Evolutionary conservation across 768 basidiomycete genomes (phyloP), one percentile per base, ranked within the genome.

Genomic region (Trametes villosa): DNA sequence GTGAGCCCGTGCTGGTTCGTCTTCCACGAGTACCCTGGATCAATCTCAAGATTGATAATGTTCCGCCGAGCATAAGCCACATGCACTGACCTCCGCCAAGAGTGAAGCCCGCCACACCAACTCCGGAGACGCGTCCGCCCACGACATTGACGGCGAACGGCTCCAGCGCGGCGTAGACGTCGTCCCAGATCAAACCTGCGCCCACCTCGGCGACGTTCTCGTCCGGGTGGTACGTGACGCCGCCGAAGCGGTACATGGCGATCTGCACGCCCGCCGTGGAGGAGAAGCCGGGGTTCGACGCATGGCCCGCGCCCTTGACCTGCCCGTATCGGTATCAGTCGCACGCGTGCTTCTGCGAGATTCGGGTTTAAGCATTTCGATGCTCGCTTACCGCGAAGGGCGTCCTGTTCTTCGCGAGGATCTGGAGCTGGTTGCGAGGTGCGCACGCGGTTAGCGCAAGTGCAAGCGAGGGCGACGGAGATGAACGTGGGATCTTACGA

Each of bases 1-100:
- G 83, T 81, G 50, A 90, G 62, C 13, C 87, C 87, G 60, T 81
- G 75, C 56, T 87, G 83, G 59, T 88, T 87, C 0, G 83, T 83
- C 52, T 79, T 73, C 81, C 82, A 88, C 13, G 87, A 87, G 65
- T 86, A 88, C 3, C 87, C 87, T 82, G 36, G 2, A 30, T 12
- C 44, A 1, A 53, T 17, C 17, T 40, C 4, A 50, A 12, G 30
- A 33, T 13, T 31, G 29, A 24, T 30, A 33, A 17, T 38, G 62
- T 18, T 3, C 15, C 5, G n/a, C 42, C 2, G 5, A 30, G n/a
- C 36, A 8, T 2, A 31, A 22, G 46, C 9, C 12, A 15, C 20
- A 15, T 31, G 27, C 15, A 55, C 70, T 57, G 50, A 79, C 80
- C 86, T 77, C 87, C 86, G 9, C 86, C 85, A 0, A 88, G 73